Evolutionary conservation across 805 yeast genomes (phyloP).

Genomic region (Ogataea trehalophila): DNA sequence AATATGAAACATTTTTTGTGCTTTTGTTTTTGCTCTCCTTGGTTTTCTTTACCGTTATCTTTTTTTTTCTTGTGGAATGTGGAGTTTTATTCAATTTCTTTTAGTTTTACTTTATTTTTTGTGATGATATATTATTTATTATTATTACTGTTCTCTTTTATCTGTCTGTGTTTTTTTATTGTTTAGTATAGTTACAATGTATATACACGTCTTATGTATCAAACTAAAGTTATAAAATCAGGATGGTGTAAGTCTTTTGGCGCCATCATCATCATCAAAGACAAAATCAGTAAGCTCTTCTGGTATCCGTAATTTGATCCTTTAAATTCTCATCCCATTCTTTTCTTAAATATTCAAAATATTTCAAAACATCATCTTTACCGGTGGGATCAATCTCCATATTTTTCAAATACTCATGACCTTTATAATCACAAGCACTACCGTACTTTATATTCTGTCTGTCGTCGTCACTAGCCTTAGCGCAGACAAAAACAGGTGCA

Average conservation of each 20-base stretch:
- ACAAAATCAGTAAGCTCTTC: slow-evolving; percentile 15
- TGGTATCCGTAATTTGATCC: slow-evolving; percentile 52
- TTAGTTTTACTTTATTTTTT: neutral
- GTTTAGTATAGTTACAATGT: too few species aligned
- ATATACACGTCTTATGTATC: too few species aligned
- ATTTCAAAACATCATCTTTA: slow-evolving; percentile 57
- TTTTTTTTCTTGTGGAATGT: neutral
- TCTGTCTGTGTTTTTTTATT: too few species aligned
- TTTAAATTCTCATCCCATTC: slow-evolving; percentile 76
- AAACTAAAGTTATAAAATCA: neutral
- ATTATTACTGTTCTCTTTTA: too few species aligned
- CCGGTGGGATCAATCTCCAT: slow-evolving; percentile 61
- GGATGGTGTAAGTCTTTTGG: neutral
- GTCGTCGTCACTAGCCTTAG: slow-evolving; percentile 43
- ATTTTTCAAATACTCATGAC: slow-evolving; percentile 56
- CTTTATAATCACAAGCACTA: slow-evolving; percentile 62
- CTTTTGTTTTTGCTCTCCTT: neutral
- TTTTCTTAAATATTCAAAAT: slow-evolving; percentile 48
- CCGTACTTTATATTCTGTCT: slow-evolving; percentile 58
- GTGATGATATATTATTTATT: too few species aligned
- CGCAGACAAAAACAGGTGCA: slow-evolving; percentile 70
- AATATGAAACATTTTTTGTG: too few species aligned
- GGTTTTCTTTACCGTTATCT: neutral
- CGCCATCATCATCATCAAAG: neutral
- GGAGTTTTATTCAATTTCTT: neutral